Percentiles rank a stretch among this genome's conserved stretches.
phyloP scores from a whole-genome alignment of 768 basidiomycete genomes.

The Lactarius evosmus region DNA sequence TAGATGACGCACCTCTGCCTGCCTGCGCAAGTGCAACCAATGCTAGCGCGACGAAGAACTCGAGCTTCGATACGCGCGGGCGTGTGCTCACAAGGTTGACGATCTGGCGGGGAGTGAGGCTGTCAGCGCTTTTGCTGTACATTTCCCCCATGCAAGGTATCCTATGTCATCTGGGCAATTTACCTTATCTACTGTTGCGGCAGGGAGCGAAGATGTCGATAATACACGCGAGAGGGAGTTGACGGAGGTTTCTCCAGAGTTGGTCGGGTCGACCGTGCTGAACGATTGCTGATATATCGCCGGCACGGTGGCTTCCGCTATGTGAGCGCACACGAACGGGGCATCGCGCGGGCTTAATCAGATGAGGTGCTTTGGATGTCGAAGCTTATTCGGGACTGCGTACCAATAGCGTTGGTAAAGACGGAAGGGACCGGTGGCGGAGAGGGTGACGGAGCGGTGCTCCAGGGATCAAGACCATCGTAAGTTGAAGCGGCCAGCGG shows the following conservation, averaged over 20 bases:
- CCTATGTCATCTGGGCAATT: neutral
- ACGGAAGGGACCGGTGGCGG: constrained; percentile 54
- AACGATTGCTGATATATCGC: constrained; percentile 73
- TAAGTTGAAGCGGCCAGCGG: constrained; percentile 68
- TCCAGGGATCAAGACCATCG: constrained; percentile 75
- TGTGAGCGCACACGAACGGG: constrained; percentile 13
- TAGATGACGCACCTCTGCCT: constrained; percentile 56
- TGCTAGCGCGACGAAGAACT: constrained; percentile 89
- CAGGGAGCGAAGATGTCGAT: constrained; percentile 72
- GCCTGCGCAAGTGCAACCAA: constrained; percentile 84
- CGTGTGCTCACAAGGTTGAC: constrained; percentile 83
- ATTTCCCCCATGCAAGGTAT: too few relatives aligned
- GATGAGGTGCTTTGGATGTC: neutral
- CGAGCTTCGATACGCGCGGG: constrained; percentile 77
- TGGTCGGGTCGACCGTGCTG: constrained; percentile 64
- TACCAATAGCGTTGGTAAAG: constrained; percentile 35
- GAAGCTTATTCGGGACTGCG: neutral
- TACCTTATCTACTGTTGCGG: constrained; percentile 81
- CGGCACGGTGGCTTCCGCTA: constrained; percentile 80
- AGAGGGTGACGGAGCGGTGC: constrained; percentile 62
- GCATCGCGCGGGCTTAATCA: neutral
- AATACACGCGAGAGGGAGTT: constrained; percentile 79
- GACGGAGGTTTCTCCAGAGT: constrained; percentile 76
- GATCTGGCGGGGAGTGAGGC: constrained; percentile 55
- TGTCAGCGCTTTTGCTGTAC: constrained; percentile 3